A percentile compares a stretch with the other conserved stretches of the same genome.
Conservation (phyloP, 148 eudicot species). For the Silene latifolia region DNA sequence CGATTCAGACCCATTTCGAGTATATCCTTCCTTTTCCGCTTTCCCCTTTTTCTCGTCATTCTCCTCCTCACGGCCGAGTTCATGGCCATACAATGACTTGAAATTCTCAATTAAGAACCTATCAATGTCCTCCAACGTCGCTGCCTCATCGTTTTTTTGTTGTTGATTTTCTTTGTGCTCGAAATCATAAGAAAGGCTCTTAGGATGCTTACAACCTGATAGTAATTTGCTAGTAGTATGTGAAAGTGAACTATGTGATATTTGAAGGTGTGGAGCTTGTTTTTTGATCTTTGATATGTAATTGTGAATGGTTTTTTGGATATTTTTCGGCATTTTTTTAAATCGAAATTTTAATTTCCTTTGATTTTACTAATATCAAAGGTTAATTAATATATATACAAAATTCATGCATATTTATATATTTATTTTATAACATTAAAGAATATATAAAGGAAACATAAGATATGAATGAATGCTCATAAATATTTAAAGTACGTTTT, state of each 20-base stretch:
- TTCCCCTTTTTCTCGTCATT: constrained; percentile 4
- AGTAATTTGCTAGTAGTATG: constrained; percentile 40
- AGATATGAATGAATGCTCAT: neutral
- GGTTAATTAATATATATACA: no score
- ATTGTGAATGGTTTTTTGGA: constrained; percentile 48
- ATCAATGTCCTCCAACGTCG: constrained; percentile 58
- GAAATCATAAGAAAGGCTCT: constrained; percentile 35
- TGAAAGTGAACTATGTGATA: constrained; percentile 40
- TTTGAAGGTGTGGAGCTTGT: constrained; percentile 33
- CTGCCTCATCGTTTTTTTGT: constrained; percentile 27
- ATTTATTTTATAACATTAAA: neutral
- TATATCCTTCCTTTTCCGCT: neutral
- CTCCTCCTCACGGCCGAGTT: constrained; percentile 13
- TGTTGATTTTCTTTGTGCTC: neutral
- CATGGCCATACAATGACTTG: constrained; percentile 42
- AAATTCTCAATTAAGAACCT: constrained; percentile 58
- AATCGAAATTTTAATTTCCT: neutral
- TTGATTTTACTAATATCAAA: no score
- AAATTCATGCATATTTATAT: no score
- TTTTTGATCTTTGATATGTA: constrained; percentile 53
- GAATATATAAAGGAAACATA: neutral
- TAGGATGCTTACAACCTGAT: constrained; percentile 48
- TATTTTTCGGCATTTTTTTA: constrained; percentile 42
- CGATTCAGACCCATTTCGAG: neutral
- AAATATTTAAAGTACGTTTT: neutral